These are phyloP conservation scores for Colletotrichum eleusines DNA, from an alignment of 2,329 filamentous ascomycete genomes.

Conservation along the genomic window DNA sequence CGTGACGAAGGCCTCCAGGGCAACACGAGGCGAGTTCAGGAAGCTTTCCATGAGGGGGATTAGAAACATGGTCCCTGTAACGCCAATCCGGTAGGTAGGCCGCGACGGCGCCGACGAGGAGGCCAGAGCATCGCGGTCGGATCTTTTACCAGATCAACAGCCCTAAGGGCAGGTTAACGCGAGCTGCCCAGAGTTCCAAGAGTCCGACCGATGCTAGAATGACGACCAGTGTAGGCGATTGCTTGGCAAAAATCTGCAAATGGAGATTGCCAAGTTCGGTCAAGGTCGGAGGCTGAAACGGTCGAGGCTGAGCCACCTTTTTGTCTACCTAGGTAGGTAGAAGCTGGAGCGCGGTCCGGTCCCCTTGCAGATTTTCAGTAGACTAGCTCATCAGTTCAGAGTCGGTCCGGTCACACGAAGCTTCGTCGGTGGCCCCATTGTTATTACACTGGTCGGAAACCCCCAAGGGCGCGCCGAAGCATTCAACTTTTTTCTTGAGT, in stretches of 20 bases:
- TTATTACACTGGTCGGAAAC: neutral
- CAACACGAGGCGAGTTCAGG: conserved; percentile 37
- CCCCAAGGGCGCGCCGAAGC: conserved; percentile 2
- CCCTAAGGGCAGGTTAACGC: conserved; percentile 37
- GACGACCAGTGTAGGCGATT: conserved; percentile 12
- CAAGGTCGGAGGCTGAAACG: conserved; percentile 40
- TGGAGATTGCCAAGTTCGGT: conserved; percentile 38
- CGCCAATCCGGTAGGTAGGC: conserved; percentile 28
- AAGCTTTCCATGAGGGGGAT: conserved; percentile 23
- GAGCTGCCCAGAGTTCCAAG: conserved; percentile 37
- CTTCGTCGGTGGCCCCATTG: conserved; percentile 10
- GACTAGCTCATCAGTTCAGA: conserved; percentile 13
- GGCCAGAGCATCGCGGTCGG: conserved; percentile 36
- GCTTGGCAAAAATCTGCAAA: conserved; percentile 19
- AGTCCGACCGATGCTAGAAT: conserved; percentile 15
- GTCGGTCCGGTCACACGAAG: conserved; percentile 19
- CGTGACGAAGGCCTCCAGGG: conserved; percentile 25
- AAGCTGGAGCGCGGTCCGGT: conserved; percentile 30
- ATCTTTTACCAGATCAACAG: conserved; percentile 22
- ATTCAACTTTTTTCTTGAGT: conserved; percentile 7
- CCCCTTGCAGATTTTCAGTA: conserved; percentile 35
- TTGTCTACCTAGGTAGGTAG: too few relatives aligned
- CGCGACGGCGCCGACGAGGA: conserved; percentile 8
- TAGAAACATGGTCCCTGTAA: conserved; percentile 36
- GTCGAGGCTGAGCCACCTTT: conserved; percentile 31